Evolutionary conservation across 148 eudicot species (phyloP).

Genomic region (Silene uniflora): DNA sequence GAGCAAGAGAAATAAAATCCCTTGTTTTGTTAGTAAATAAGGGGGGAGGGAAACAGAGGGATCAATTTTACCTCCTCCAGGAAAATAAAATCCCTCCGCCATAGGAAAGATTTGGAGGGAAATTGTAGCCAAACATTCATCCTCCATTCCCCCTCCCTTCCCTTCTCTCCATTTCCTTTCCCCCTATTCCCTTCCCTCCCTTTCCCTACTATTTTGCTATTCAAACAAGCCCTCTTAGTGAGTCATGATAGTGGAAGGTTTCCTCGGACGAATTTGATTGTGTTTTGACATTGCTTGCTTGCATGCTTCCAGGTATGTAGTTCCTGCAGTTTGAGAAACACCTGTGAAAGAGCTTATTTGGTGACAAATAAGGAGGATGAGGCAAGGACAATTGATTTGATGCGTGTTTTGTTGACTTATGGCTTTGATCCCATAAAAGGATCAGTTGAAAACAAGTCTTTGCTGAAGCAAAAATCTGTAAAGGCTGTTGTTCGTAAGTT

Average conservation of each 20-base stretch:
- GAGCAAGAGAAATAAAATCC: too few relatives aligned
- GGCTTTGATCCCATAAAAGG: conserved; percentile 79
- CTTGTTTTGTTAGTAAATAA: too few relatives aligned
- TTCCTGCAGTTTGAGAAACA: conserved; percentile 79
- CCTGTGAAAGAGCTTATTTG: conserved; percentile 84
- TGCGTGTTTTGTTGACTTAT: conserved; percentile 76
- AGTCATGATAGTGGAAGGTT: background rate
- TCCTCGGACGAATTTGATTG: background rate
- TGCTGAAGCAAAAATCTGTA: conserved; percentile 67
- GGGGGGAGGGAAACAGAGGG: too few relatives aligned
- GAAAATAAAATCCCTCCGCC: too few relatives aligned
- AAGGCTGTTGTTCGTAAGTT: conserved; percentile 71
- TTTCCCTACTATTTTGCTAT: too few relatives aligned
- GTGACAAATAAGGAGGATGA: conserved; percentile 91
- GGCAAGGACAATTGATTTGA: conserved; percentile 81
- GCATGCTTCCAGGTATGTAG: conserved; percentile 74
- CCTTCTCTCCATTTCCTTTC: too few relatives aligned
- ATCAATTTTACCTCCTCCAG: too few relatives aligned
- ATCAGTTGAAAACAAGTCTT: conserved; percentile 64
- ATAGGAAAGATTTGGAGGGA: background rate
- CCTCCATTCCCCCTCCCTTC: too few relatives aligned
- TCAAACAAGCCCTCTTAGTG: background rate
- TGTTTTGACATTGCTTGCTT: conserved; percentile 1
- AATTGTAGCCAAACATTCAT: too few relatives aligned
- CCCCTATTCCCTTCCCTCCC: too few relatives aligned